Base-by-base conservation (phyloP, 805 yeast species). In the Hanseniaspora jakobsenii region DNA sequence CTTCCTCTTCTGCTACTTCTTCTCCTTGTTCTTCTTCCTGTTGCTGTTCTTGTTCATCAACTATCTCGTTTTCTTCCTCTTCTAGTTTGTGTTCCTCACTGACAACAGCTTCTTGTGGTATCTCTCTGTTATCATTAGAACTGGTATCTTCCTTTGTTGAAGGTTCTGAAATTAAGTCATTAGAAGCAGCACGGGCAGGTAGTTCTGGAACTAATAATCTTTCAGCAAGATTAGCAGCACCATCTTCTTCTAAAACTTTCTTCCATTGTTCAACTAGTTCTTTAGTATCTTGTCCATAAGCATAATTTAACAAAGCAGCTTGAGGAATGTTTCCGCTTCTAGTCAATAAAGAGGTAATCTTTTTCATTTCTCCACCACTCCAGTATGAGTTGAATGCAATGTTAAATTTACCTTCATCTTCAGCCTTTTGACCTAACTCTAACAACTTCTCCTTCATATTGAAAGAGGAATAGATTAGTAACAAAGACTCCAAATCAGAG, bases 301-400 rank as follows among this genome's bases (percentile, higher is more conserved):
- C 78, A 37, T 71, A 67, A 29, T 81, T 81, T 51, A 91, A 72
- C 50, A 91, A 59, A 2, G 95, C 73, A 26, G 95, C 95, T 62
- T 91, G 98, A 1, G 94, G 69, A 48, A 67, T 69, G 58, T 94
- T 74, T 30, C 74, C 82, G 43, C 84, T 72, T 55, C 72, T 67
- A 37, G 72, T 67, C 53, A 91, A 70, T 51, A 91, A 66, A 18
- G 74, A 72, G 44, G 78, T 69, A 52, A 87, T 81, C 32, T 70
- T 67, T 14, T 66, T 63, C 30, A 75, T 67, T 57, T 85, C 81
- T 31, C 94, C 89, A 26, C 79, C 73, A 44, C 77, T 67, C 97
- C 97, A 91, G 60, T 77, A 77, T 10, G 95, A 81, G 58, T 83
- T 85, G 68, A 86, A 91, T 21, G 97, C 94, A 47, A 87, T 67